phyloP scores from a whole-genome alignment of 164 flowering plant species.

The Macadamia tetraphylla region DNA sequence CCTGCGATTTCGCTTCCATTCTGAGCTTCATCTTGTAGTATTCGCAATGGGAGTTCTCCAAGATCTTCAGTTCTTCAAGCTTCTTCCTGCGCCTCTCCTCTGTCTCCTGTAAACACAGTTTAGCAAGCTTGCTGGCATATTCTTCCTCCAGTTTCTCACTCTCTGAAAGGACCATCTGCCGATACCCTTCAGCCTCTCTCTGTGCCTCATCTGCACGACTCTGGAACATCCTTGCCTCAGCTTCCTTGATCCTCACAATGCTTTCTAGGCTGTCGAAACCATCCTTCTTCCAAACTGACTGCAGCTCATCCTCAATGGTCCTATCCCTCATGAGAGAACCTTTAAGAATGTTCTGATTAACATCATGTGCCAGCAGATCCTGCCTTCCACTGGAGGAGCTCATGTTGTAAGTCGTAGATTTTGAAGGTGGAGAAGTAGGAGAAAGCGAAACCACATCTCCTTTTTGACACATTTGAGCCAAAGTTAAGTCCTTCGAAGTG shows the following conservation, averaged over 20 bases:
- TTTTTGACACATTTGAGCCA: conserved; percentile 27
- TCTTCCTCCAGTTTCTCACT: conserved; percentile 76
- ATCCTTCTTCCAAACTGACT: conserved; percentile 32
- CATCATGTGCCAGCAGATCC: conserved; percentile 26
- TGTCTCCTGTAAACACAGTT: conserved; percentile 70
- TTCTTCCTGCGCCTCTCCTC: conserved; percentile 78
- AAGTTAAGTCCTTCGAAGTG: conserved; percentile 37
- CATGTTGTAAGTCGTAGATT: conserved; percentile 26
- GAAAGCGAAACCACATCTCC: conserved; percentile 33
- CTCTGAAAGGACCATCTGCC: conserved; percentile 39
- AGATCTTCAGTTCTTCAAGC: conserved; percentile 69
- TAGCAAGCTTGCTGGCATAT: conserved; percentile 60
- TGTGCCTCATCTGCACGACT: conserved; percentile 81
- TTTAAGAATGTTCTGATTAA: conserved; percentile 29
- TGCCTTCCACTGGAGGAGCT: conserved; percentile 26
- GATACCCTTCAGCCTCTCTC: conserved; percentile 65
- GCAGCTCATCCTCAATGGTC: conserved; percentile 36
- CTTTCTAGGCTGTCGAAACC: conserved; percentile 77
- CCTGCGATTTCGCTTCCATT: conserved; percentile 90
- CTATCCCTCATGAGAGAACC: conserved; percentile 27
- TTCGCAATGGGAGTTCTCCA: conserved; percentile 76
- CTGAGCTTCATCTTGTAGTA: conserved; percentile 85
- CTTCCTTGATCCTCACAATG: conserved; percentile 73
- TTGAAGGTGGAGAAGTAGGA: conserved; percentile 32
- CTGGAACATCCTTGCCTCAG: conserved; percentile 89